These are phyloP conservation scores for Bassia scoparia DNA, from an alignment of 148 eudicot species.

Conservation along the genomic window DNA sequence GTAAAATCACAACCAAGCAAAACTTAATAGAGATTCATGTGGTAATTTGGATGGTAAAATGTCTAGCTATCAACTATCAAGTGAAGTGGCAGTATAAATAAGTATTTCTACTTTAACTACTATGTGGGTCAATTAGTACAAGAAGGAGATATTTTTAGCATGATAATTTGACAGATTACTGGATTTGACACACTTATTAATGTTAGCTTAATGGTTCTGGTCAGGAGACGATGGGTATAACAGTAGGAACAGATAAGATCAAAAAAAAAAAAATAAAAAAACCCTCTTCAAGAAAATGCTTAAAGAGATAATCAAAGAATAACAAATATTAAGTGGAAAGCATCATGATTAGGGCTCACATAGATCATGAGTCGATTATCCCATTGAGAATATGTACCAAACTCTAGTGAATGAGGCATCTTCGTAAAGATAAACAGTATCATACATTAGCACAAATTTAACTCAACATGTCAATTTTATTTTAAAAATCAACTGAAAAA, in stretches of 20 bases:
- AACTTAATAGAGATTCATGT: too few relatives aligned
- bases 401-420: conserved; percentile 74
- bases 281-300: not conserved
- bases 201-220: not conserved
- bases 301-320: not conserved
- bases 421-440: conserved; percentile 48
- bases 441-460: conserved; percentile 15
- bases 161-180: not conserved
- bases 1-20: too few relatives aligned
- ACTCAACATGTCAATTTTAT: conserved; percentile 4
- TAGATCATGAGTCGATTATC: conserved; percentile 60
- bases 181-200: not conserved
- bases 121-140: not conserved
- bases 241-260: not conserved
- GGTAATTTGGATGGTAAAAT: not conserved
- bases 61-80: not conserved
- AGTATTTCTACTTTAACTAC: not conserved
- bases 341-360: conserved; percentile 44
- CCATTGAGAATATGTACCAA: conserved; percentile 88
- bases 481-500: conserved; percentile 12
- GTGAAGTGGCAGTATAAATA: not conserved
- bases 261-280: not conserved
- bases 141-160: not conserved
- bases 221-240: not conserved
- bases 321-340: not conserved